These are phyloP conservation scores for Ampelocalamus luodianensis DNA, from an alignment of 176 grass and related monocot species.

Conservation along the genomic window DNA sequence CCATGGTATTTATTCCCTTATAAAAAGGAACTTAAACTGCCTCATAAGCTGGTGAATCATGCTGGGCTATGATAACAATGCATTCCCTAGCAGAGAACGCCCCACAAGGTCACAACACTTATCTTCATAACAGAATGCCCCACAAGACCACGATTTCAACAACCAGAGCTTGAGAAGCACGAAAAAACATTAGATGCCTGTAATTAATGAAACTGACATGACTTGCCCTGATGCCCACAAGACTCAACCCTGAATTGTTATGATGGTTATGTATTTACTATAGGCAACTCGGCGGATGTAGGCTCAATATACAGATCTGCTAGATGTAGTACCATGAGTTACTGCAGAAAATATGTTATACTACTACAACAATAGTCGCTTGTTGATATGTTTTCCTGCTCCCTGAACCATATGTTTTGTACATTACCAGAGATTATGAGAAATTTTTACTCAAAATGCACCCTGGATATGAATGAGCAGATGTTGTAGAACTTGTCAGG, in stretches of 20 bases:
- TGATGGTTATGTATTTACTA: conserved; percentile 15
- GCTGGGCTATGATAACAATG: background rate
- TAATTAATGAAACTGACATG: conserved; percentile 36
- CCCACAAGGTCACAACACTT: conserved; percentile 38
- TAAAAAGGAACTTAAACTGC: background rate
- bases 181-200: background rate
- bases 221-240: conserved; percentile 6
- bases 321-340: background rate
- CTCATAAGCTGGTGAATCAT: background rate
- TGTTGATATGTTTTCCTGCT: background rate
- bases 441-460: conserved; percentile 32
- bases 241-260: background rate
- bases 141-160: conserved; percentile 9
- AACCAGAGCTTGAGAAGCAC: conserved; percentile 30
- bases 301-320: background rate
- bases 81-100: conserved; percentile 28
- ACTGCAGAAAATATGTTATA: background rate
- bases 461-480: background rate
- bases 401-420: background rate
- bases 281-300: background rate
- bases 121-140: conserved; percentile 17
- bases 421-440: background rate
- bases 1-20: background rate
- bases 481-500: conserved; percentile 17
- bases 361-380: background rate